phyloP scores from a whole-genome alignment of 1,284 basidiomycete species.

The Trametes sp. region DNA sequence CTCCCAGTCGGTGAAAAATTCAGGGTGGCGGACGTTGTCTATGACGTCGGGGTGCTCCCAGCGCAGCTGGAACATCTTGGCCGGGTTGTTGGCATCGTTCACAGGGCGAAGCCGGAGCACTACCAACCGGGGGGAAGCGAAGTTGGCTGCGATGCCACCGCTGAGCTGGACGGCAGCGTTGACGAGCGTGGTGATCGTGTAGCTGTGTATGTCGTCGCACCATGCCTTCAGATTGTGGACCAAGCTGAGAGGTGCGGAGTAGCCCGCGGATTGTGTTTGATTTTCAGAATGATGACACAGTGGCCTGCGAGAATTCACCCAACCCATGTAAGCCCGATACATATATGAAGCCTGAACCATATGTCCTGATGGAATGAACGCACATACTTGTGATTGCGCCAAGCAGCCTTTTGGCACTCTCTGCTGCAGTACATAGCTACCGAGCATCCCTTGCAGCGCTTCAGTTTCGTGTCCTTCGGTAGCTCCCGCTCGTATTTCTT shows the following conservation, averaged over 20 bases:
- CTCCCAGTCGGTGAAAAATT: no score
- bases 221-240: neutral
- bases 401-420: conserved; percentile 8
- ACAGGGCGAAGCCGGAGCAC: no score
- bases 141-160: neutral
- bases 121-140: neutral
- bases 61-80: no score
- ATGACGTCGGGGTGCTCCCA: no score
- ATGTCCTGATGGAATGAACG: no score
- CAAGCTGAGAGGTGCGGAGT: neutral
- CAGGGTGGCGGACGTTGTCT: no score
- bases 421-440: neutral
- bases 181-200: neutral
- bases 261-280: neutral
- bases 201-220: neutral
- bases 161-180: neutral
- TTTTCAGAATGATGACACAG: neutral
- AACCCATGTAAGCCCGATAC: neutral
- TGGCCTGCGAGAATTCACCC: neutral
- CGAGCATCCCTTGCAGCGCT: neutral
- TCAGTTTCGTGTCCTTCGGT: neutral
- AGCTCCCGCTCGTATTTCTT: neutral
- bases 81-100: no score
- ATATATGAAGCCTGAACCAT: no score
- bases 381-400: conserved; percentile 1